Conservation (phyloP, 1,284 basidiomycete species). For the Coniferiporia sulphurascens region DNA sequence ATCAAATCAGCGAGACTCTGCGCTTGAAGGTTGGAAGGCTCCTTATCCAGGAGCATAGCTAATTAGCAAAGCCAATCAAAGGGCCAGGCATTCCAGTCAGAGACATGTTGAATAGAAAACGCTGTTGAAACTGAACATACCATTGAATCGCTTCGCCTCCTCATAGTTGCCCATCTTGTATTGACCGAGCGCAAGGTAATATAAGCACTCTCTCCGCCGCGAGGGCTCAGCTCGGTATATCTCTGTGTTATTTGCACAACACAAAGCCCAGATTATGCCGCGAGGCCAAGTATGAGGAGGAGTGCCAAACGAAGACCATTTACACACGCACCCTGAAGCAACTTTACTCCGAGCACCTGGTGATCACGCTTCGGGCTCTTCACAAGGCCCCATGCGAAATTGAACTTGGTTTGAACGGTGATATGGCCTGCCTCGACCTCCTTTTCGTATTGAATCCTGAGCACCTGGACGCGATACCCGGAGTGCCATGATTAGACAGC, state of each 20-base stretch:
- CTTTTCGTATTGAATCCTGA: constrained; percentile 84
- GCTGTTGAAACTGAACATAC: constrained; percentile 41
- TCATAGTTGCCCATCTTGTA: constrained; percentile 97
- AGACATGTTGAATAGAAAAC: not conserved
- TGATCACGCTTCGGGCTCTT: constrained; percentile 81
- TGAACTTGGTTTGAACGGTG: constrained; percentile 96
- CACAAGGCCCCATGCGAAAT: constrained; percentile 94
- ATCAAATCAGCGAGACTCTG: constrained; percentile 83
- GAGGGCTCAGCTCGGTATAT: constrained; percentile 88
- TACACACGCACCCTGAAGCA: constrained; percentile 75
- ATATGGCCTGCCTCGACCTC: constrained; percentile 83
- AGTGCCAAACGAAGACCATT: too few relatives aligned
- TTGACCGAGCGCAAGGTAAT: constrained; percentile 94
- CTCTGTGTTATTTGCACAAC: constrained; percentile 45
- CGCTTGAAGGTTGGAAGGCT: constrained; percentile 93
- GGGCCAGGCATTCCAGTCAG: not conserved
- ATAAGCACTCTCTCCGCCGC: constrained; percentile 91
- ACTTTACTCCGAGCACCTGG: constrained; percentile 85
- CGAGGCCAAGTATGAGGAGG: not conserved
- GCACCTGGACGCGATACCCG: constrained; percentile 49
- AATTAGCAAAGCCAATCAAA: constrained; percentile 9
- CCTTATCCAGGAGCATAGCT: constrained; percentile 89
- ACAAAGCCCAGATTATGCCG: not conserved
- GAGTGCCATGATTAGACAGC: constrained; percentile 5
- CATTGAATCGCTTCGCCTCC: constrained; percentile 91